phyloP scores from a whole-genome alignment of 768 basidiomycete species.

The Termitomyces sp. region DNA sequence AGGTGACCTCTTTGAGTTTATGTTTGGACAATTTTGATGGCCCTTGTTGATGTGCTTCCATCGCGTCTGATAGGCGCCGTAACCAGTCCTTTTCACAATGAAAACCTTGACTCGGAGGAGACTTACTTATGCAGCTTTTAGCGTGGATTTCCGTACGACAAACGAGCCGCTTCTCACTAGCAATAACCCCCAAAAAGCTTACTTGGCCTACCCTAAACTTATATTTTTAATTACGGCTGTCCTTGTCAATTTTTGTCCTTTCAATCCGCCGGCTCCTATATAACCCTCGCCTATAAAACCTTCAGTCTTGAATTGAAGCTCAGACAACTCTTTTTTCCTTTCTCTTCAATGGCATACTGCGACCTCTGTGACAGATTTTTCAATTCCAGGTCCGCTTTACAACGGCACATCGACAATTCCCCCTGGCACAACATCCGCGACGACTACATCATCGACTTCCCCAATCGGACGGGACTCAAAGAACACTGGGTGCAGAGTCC shows the following conservation, averaged over 20 bases:
- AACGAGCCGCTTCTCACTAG: not conserved
- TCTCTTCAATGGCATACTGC: conserved; percentile 26
- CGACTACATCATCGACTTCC: conserved; percentile 42
- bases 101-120: not conserved
- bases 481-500: conserved; percentile 50
- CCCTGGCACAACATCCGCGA: conserved; percentile 37
- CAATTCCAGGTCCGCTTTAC: conserved; percentile 16
- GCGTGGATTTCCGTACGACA: not conserved
- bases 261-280: not conserved
- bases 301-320: not conserved
- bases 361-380: conserved; percentile 35
- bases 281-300: not conserved
- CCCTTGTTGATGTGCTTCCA: not conserved
- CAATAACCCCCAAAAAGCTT: not conserved
- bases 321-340: too few species aligned
- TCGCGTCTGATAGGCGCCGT: not conserved
- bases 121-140: not conserved
- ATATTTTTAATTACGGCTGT: not conserved
- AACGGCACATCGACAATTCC: conserved; percentile 31
- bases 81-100: not conserved
- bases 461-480: conserved; percentile 26
- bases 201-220: not conserved
- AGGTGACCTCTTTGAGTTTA: not conserved
- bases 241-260: too few species aligned
- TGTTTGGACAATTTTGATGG: not conserved